Conservation (phyloP, 305 asterid species). For the Fraxinus ornus region DNA sequence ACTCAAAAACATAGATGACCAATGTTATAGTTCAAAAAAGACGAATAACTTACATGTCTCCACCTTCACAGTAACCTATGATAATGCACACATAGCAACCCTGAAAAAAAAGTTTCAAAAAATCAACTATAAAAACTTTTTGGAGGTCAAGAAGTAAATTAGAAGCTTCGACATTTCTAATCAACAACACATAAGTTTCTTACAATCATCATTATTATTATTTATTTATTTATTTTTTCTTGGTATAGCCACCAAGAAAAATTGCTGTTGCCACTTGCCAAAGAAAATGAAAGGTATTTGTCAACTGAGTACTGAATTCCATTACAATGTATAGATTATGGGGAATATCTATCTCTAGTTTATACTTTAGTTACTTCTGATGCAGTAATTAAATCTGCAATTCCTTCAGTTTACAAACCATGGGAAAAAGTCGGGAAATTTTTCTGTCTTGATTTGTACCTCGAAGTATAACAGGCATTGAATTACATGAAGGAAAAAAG, state of each 20-base stretch:
- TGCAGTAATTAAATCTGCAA: background rate
- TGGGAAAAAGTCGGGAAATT: background rate
- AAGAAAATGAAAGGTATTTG: background rate
- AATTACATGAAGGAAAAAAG: background rate
- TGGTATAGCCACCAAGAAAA: slow-evolving; percentile 1
- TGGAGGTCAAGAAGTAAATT: background rate
- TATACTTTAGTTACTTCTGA: background rate
- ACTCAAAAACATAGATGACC: slow-evolving; percentile 4
- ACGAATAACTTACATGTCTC: slow-evolving; percentile 73
- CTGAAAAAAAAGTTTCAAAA: slow-evolving; percentile 42
- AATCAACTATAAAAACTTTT: slow-evolving; percentile 19
- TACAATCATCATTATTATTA: background rate
- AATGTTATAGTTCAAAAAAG: background rate
- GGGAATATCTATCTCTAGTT: background rate
- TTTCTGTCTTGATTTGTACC: background rate
- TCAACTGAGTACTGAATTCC: background rate
- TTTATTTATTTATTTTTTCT: background rate
- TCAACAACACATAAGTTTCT: background rate
- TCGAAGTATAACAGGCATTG: background rate
- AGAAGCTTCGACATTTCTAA: background rate
- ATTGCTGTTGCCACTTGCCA: background rate
- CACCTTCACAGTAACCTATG: slow-evolving; percentile 96
- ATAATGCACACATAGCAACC: slow-evolving; percentile 95
- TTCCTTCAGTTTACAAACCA: background rate
- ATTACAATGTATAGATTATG: background rate